Conservation (phyloP, 148 eudicot genomes). For the Chenopodium album region DNA sequence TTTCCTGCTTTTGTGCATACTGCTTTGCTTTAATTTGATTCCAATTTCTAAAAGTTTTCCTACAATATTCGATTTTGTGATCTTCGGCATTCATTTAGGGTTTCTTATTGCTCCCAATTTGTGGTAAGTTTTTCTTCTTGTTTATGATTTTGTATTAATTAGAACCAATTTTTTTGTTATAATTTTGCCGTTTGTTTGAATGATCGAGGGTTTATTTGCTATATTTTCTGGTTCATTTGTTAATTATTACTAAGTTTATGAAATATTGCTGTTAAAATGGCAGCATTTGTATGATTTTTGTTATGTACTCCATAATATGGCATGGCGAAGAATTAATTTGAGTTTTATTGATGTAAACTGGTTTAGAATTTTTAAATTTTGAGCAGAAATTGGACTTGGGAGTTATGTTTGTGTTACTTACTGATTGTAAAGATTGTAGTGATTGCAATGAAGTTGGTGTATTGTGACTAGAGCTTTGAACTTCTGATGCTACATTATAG, state of each 20-base stretch:
- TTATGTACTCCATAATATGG: no score
- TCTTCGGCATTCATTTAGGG: slow-evolving; percentile 10
- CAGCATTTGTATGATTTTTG: background rate
- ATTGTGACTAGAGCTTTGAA: background rate
- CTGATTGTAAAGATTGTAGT: background rate
- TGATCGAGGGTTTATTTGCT: background rate
- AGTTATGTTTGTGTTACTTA: background rate
- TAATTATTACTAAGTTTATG: background rate
- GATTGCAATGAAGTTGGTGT: background rate
- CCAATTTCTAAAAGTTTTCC: background rate
- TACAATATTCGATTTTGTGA: background rate
- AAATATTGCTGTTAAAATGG: background rate
- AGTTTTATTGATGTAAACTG: background rate
- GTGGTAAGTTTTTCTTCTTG: background rate
- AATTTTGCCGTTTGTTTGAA: background rate
- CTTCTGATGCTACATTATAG: background rate
- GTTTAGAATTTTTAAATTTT: background rate
- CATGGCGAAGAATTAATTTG: background rate
- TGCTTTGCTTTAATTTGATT: slow-evolving; percentile 11
- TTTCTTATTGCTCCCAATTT: background rate
- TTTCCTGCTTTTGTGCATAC: background rate
- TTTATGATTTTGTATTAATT: background rate
- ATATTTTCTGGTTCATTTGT: background rate
- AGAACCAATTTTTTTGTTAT: background rate
- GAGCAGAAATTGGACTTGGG: background rate